Evolutionary conservation across 2,329 filamentous ascomycete species (phyloP).

Genomic region (Colletotrichum cereale): DNA sequence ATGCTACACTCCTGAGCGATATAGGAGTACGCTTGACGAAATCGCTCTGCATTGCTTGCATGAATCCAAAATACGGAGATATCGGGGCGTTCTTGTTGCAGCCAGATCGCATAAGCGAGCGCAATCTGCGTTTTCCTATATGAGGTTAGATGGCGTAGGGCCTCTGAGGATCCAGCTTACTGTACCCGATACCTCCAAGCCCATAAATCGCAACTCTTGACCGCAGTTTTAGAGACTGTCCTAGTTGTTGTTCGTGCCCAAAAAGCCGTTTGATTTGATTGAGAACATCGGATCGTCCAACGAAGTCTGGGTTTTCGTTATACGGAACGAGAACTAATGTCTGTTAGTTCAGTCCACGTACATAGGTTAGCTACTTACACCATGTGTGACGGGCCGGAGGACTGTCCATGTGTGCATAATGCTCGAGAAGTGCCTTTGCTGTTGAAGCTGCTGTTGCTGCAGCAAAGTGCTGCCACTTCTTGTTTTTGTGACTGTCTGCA

Average conservation of each 20-base stretch:
- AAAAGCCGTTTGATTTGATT: background rate
- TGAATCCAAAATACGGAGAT: constrained; percentile 51
- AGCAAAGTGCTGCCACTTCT: background rate
- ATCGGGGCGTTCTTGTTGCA: constrained; percentile 39
- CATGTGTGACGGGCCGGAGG: background rate
- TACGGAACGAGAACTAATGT: background rate
- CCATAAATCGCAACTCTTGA: background rate
- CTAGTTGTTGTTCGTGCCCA: background rate
- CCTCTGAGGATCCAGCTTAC: no score
- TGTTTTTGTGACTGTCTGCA: background rate
- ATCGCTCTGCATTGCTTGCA: constrained; percentile 47
- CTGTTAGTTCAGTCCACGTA: background rate
- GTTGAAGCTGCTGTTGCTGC: background rate
- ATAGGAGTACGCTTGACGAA: constrained; percentile 35
- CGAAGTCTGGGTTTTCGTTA: background rate
- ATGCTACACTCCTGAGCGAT: background rate
- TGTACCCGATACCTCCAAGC: constrained; percentile 16
- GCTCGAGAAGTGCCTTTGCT: background rate
- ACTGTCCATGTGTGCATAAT: background rate
- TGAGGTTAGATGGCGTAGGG: constrained; percentile 13
- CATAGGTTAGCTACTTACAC: constrained; percentile 1
- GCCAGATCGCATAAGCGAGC: constrained; percentile 46
- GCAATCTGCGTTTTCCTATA: constrained; percentile 51
- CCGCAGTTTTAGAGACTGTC: no score
- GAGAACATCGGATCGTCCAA: background rate